phyloP scores from a whole-genome alignment of 2,329 filamentous ascomycete genomes.

The Xylaria sp. region DNA sequence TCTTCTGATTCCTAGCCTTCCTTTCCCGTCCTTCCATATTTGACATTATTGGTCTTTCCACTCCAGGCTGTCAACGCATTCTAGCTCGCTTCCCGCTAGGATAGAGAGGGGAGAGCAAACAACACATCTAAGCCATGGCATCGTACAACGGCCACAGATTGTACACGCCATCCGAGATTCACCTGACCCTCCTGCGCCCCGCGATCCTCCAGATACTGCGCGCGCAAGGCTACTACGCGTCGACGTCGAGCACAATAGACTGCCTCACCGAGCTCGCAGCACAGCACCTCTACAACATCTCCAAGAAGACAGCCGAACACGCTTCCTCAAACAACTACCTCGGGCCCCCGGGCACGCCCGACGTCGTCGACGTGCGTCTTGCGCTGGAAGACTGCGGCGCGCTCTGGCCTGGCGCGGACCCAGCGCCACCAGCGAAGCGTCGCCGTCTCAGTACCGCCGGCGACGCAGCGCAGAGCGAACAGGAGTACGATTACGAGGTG shows the following conservation, averaged over 20 bases:
- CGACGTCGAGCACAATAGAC: slow-evolving; percentile 84
- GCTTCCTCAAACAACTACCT: slow-evolving; percentile 75
- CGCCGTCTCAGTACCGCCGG: slow-evolving; percentile 23
- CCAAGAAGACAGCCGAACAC: slow-evolving; percentile 76
- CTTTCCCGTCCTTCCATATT: not conserved
- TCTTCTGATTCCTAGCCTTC: not conserved
- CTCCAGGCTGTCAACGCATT: not conserved
- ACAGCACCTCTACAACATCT: slow-evolving; percentile 81
- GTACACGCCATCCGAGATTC: slow-evolving; percentile 43
- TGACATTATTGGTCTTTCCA: not conserved
- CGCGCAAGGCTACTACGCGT: slow-evolving; percentile 87
- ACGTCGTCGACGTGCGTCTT: slow-evolving; percentile 82
- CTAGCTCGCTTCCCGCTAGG: not conserved
- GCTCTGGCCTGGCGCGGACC: slow-evolving; percentile 72
- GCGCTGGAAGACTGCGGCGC: slow-evolving; percentile 85
- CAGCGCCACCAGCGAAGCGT: slow-evolving; percentile 26
- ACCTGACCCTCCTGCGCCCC: slow-evolving; percentile 83
- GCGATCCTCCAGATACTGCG: slow-evolving; percentile 91
- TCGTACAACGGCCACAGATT: slow-evolving; percentile 39
- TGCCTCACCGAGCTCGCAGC: slow-evolving; percentile 87
- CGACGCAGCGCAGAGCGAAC: slow-evolving; percentile 8
- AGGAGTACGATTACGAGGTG: slow-evolving; percentile 7
- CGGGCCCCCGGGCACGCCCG: slow-evolving; percentile 64
- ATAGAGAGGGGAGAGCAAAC: not conserved
- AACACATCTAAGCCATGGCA: slow-evolving; percentile 38